Evolutionary conservation across 164 flowering plant genomes (phyloP).

Genomic region (Brasenia schreberi): DNA sequence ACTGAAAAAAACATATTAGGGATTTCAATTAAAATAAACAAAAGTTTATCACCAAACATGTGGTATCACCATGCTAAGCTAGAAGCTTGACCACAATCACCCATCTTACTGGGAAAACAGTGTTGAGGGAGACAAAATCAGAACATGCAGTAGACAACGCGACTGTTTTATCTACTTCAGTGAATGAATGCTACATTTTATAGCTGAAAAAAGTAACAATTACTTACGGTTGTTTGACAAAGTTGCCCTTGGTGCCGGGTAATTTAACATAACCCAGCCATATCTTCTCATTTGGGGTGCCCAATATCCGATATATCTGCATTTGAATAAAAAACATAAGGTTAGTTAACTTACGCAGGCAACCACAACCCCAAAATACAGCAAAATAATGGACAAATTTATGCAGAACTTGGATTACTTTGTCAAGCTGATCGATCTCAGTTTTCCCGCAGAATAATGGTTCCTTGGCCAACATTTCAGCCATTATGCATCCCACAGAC

Average conservation of each 20-base stretch:
- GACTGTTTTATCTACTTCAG: too few relatives aligned
- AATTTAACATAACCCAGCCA: conserved; percentile 84
- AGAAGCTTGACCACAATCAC: conserved; percentile 78
- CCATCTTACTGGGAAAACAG: conserved; percentile 23
- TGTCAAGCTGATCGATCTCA: conserved; percentile 55
- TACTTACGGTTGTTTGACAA: conserved; percentile 69
- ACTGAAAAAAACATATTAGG: conserved; percentile 40
- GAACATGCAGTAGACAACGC: neutral
- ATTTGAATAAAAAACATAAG: neutral
- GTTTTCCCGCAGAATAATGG: conserved; percentile 50
- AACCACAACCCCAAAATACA: neutral
- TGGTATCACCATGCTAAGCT: conserved; percentile 53
- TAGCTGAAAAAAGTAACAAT: too few relatives aligned
- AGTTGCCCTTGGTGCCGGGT: conserved; percentile 76
- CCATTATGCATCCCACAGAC: conserved; percentile 87
- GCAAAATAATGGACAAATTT: neutral
- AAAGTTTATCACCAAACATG: conserved; percentile 11
- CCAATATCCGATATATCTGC: conserved; percentile 74
- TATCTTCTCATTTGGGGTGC: conserved; percentile 78
- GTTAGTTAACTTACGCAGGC: neutral
- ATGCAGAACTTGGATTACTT: conserved; percentile 21
- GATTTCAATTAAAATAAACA: conserved; percentile 22
- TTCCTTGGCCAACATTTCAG: conserved; percentile 45
- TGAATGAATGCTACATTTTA: too few relatives aligned
- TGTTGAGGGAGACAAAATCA: conserved; percentile 2